Conservation (phyloP, 2,329 filamentous ascomycete genomes). For the Botrytis fragariae region DNA sequence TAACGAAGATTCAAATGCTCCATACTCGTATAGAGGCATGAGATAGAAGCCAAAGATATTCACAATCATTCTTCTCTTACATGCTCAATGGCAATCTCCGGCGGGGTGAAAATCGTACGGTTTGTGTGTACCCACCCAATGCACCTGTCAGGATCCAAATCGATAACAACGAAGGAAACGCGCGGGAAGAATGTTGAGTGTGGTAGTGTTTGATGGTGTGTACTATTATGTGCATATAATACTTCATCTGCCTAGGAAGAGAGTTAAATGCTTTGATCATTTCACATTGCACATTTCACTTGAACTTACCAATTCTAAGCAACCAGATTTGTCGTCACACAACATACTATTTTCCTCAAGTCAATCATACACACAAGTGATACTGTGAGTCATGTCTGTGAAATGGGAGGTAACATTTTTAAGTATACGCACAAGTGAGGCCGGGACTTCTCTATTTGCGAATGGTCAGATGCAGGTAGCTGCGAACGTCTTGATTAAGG, state of each 20-base stretch:
- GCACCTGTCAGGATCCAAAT: neutral
- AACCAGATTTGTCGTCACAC: neutral
- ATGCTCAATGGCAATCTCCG: neutral
- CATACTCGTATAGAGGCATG: neutral
- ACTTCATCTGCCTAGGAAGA: neutral
- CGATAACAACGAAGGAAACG: neutral
- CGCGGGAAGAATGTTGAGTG: neutral
- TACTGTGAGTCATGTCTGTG: neutral
- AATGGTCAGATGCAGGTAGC: conserved; percentile 9
- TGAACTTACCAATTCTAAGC: neutral
- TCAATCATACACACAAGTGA: neutral
- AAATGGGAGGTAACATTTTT: conserved; percentile 3
- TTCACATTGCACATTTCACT: neutral
- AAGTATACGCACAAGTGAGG: neutral
- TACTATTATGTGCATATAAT: neutral
- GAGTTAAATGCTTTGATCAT: neutral
- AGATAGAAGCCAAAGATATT: neutral
- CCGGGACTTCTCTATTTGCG: neutral
- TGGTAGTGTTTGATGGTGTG: neutral
- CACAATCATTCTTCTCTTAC: rapidly evolving
- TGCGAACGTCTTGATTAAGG: conserved; percentile 7
- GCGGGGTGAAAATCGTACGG: neutral
- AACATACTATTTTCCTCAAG: neutral
- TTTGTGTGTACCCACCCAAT: neutral
- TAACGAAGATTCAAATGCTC: neutral